Evolutionary conservation across 164 flowering plant species (phyloP).

Genomic region (Piper longum): DNA sequence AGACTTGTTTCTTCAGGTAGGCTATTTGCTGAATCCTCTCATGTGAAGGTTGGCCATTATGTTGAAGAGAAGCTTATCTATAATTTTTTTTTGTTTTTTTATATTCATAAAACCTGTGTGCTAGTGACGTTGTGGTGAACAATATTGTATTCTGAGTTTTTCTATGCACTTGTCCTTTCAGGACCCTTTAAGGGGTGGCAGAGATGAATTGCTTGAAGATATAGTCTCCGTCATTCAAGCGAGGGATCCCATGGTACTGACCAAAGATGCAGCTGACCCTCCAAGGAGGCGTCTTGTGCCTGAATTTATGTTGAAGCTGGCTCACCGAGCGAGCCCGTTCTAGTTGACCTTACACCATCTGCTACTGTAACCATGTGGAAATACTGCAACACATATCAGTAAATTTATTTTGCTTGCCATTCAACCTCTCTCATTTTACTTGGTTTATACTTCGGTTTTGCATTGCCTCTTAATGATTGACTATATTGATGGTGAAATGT

Average conservation of each 20-base stretch:
- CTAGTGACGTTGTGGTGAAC: neutral
- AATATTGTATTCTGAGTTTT: neutral
- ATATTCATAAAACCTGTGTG: neutral
- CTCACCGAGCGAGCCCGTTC: slow-evolving; percentile 67
- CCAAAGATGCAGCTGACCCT: slow-evolving; percentile 40
- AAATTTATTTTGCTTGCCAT: neutral
- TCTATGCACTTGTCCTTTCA: slow-evolving; percentile 9
- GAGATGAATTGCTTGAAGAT: slow-evolving; percentile 58
- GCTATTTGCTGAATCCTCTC: neutral
- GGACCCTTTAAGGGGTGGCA: slow-evolving; percentile 96
- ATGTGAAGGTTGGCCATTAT: neutral
- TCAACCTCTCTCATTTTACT: neutral
- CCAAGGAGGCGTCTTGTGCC: slow-evolving; percentile 72
- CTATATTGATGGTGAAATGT: neutral
- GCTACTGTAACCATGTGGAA: neutral
- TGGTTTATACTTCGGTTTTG: neutral
- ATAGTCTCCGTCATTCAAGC: slow-evolving; percentile 48
- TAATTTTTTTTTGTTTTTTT: neutral
- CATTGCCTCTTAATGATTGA: neutral
- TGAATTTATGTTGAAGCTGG: slow-evolving; percentile 57
- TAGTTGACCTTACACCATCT: neutral
- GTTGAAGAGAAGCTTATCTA: neutral
- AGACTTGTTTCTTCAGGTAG: slow-evolving; percentile 86
- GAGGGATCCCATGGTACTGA: slow-evolving; percentile 37
- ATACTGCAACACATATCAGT: neutral